These are phyloP conservation scores for Globisporangium paddicum DNA, from an alignment of 352 stramenopile species.

Conservation along the genomic window DNA sequence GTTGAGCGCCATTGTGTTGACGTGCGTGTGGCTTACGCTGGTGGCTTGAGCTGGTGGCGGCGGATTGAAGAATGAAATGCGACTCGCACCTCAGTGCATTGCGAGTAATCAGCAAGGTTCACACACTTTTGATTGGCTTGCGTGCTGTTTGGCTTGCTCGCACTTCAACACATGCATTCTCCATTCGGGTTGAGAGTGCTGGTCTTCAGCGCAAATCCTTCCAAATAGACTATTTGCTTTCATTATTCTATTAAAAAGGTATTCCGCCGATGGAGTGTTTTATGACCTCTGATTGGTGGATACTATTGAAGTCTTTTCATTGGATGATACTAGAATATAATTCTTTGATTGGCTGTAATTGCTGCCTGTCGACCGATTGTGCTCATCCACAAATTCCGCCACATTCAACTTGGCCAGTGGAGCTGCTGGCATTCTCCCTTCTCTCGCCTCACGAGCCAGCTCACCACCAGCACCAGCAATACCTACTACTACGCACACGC, in stretches of 20 bases:
- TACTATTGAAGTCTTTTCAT: neutral
- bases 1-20: conserved; percentile 6
- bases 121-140: neutral
- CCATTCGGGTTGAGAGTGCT: neutral
- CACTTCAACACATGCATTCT: neutral
- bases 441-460: neutral
- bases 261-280: conserved; percentile 2
- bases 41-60: too few relatives aligned
- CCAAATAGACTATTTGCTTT: too few relatives aligned
- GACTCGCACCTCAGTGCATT: too few relatives aligned
- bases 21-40: too few relatives aligned
- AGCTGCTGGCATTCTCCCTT: neutral
- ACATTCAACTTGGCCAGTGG: neutral
- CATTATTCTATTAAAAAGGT: too few relatives aligned
- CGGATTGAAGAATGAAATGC: neutral
- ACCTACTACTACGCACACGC: neutral
- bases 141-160: too few relatives aligned
- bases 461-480: neutral
- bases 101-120: neutral
- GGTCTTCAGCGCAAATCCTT: neutral
- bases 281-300: neutral
- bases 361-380: neutral
- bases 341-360: neutral
- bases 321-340: neutral
- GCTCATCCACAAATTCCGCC: neutral